Evolutionary conservation across 257 asterid genomes (phyloP).

Genomic region (Solanum boliviense): DNA sequence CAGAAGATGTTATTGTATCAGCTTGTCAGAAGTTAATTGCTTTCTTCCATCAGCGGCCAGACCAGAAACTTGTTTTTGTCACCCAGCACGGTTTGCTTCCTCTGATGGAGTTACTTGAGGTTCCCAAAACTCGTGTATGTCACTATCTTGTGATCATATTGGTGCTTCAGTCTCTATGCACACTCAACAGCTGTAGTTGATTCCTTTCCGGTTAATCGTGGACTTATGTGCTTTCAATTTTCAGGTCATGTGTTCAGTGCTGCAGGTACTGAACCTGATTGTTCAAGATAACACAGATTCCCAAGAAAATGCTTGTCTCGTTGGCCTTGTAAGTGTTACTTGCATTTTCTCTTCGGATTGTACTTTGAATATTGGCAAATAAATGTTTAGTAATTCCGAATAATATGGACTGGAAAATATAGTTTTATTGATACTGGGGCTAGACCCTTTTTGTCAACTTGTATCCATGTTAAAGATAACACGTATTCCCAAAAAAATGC

Average conservation of each 20-base stretch:
- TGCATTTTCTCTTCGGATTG: background rate
- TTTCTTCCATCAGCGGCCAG: conserved; percentile 83
- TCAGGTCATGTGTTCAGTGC: conserved; percentile 83
- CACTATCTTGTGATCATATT: conserved; percentile 6
- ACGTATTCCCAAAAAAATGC: conserved; percentile 84
- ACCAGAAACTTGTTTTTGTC: conserved; percentile 80
- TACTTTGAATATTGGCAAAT: background rate
- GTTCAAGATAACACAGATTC: conserved; percentile 82
- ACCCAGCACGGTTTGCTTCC: conserved; percentile 97
- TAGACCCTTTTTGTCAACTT: background rate
- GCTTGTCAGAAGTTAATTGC: conserved; percentile 84
- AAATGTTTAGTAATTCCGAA: background rate
- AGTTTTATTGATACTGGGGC: background rate
- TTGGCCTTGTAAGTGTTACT: conserved; percentile 77
- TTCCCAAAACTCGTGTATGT: conserved; percentile 79
- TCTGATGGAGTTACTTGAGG: conserved; percentile 86
- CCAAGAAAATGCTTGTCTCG: conserved; percentile 97
- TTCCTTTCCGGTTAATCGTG: background rate
- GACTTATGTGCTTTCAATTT: background rate
- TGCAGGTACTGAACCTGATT: conserved; percentile 85
- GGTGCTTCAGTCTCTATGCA: background rate
- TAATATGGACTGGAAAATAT: background rate
- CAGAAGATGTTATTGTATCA: conserved; percentile 81
- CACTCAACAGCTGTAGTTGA: background rate
- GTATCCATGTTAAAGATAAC: conserved; percentile 46